Evolutionary conservation across 2,329 filamentous ascomycete species (phyloP).

Genomic region (Alternaria sp.): DNA sequence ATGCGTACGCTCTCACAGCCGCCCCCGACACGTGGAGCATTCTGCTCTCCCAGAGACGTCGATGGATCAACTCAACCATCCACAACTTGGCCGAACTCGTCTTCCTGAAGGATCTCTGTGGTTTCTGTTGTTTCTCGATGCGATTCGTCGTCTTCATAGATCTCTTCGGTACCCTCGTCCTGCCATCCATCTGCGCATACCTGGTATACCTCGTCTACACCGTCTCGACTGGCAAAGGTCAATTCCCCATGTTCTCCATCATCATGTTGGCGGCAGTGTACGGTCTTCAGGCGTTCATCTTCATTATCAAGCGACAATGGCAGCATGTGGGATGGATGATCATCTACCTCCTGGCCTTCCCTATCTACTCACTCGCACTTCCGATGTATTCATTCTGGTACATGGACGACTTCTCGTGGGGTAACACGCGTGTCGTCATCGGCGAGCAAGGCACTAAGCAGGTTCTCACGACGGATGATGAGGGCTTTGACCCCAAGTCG

Average conservation of each 20-base stretch:
- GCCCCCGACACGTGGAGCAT: constrained; percentile 95
- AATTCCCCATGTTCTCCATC: constrained; percentile 86
- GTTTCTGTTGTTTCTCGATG: constrained; percentile 99
- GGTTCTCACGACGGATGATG: constrained; percentile 80
- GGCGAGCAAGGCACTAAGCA: constrained; percentile 92
- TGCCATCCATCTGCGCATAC: constrained; percentile 87
- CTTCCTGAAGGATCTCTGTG: constrained; percentile 90
- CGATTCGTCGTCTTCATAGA: constrained; percentile 95
- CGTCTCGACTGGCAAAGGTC: constrained; percentile 71
- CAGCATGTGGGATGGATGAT: constrained; percentile 99
- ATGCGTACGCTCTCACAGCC: constrained; percentile 91
- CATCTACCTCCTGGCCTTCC: constrained; percentile 95
- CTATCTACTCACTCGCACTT: constrained; percentile 88
- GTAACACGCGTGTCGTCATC: constrained; percentile 96
- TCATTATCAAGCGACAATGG: constrained; percentile 97
- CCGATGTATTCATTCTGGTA: constrained; percentile 99
- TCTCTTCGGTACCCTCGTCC: constrained; percentile 88
- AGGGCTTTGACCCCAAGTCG: constrained; percentile 86
- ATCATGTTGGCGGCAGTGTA: constrained; percentile 91
- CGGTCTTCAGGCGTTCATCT: constrained; percentile 93
- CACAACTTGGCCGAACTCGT: constrained; percentile 95
- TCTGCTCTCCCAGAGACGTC: constrained; percentile 93
- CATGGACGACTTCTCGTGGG: constrained; percentile 98
- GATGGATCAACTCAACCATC: constrained; percentile 99
- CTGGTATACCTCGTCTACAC: constrained; percentile 86